phyloP scores from a whole-genome alignment of 495 filamentous ascomycete genomes.

The Neurospora sublineolata region DNA sequence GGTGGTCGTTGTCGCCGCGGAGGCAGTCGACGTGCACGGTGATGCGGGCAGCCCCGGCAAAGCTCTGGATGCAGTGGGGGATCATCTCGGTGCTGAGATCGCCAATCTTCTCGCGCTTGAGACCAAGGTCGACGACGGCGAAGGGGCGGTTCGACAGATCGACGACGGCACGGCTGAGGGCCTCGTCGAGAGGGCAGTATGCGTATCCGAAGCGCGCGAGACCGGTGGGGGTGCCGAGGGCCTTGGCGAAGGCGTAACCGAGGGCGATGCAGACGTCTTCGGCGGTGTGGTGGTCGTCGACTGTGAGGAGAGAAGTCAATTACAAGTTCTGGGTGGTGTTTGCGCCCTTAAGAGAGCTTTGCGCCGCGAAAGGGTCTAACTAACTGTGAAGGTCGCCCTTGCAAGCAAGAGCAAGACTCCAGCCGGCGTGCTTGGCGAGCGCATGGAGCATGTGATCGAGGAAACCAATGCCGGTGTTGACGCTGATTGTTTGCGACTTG shows the following conservation, averaged over 20 bases:
- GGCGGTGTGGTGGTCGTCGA: conserved; percentile 97
- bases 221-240: conserved; percentile 64
- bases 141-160: conserved; percentile 88
- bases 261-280: conserved; percentile 93
- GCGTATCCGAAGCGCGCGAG: conserved; percentile 82
- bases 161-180: conserved; percentile 84
- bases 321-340: neutral
- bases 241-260: conserved; percentile 67
- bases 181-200: conserved; percentile 89
- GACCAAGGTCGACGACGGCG: conserved; percentile 66
- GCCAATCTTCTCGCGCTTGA: conserved; percentile 84
- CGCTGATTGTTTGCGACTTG: conserved; percentile 67
- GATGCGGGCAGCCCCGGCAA: conserved; percentile 79
- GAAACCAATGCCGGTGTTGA: conserved; percentile 96
- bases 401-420: conserved; percentile 72
- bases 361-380: conserved; percentile 19
- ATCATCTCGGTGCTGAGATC: conserved; percentile 93
- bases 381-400: conserved; percentile 83
- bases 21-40: conserved; percentile 89
- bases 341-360: neutral
- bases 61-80: conserved; percentile 86
- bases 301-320: conserved; percentile 28
- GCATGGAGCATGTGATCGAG: conserved; percentile 98
- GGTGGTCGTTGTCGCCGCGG: conserved; percentile 87
- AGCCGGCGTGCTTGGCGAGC: conserved; percentile 87